Evolutionary conservation across 2,329 filamentous ascomycete species (phyloP), one percentile per base, ranked within the genome.

Genomic region (Volutella citrinella): DNA sequence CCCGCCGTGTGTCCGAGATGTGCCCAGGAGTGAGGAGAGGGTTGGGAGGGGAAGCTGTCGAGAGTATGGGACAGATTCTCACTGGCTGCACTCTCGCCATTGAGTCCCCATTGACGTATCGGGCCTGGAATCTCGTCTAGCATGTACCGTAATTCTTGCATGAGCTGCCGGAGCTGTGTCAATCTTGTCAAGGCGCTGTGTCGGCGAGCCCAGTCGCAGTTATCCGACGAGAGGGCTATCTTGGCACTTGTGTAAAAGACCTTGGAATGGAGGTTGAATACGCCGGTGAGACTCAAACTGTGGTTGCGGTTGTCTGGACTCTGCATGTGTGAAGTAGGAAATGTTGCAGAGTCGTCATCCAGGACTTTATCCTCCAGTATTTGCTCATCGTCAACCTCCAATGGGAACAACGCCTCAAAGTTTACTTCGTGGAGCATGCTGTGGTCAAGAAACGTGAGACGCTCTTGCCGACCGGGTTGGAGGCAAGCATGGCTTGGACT

Each of bases 371-470:
- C 45, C 33, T 59, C 51, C 10, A 45, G 36, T n/a, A 62, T 57
- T 2, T 47, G 27, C 27, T 63, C 57, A 15, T 62, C 59, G n/a
- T 55, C 51, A 2, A 61, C 41, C 13, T 56, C 50, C 2, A 58
- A 19, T 2, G 59, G 59, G 32, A 58, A 49, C 5, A 63, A 39
- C 6, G 57, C 56, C 8, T 57, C 54, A 11, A 55, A 56, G 23
- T 59, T 42, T 25, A 61, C 49, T 12, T 52, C 49, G 7, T 49
- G 47, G 1, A 61, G 35, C 10, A 51, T 48, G 5, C 40, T 40
- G 4, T 49, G 47, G 13, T 61, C 56, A 11, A 61, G 45, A 36
- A 54, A 60, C 1, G 46, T 42, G 5, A 61, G 32, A 5, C 40
- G 43, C 4, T 48, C 40, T 14, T 38, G 40, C 3, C 49, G 48